phyloP scores from a whole-genome alignment of 805 yeast species.

The Komagataella populi region DNA sequence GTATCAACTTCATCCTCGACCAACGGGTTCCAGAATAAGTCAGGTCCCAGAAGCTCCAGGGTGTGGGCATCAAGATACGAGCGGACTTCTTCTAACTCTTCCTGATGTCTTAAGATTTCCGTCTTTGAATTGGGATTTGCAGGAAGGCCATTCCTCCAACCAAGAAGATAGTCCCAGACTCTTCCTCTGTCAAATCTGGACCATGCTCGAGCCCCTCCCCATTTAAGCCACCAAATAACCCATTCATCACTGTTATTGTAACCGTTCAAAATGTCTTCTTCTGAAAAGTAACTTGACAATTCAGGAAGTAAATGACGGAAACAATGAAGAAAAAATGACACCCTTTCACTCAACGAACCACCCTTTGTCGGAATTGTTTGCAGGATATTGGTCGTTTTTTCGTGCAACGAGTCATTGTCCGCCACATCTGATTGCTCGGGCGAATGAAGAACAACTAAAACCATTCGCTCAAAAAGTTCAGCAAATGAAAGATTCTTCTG shows the following conservation, averaged over 20 bases:
- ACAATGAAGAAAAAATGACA: conserved; percentile 52
- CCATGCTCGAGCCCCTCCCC: conserved; percentile 79
- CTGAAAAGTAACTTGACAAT: conserved; percentile 58
- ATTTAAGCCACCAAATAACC: conserved; percentile 92
- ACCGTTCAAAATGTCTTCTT: conserved; percentile 61
- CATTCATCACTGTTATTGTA: conserved; percentile 65
- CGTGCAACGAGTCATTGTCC: neutral
- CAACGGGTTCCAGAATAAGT: conserved; percentile 44
- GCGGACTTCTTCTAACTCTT: neutral
- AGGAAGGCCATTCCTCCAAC: conserved; percentile 43
- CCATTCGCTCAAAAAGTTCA: conserved; percentile 63
- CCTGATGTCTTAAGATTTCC: neutral
- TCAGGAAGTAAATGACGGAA: conserved; percentile 61
- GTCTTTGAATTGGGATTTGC: conserved; percentile 6
- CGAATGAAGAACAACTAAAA: conserved; percentile 61
- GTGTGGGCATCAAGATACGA: conserved; percentile 9
- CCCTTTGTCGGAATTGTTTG: conserved; percentile 38
- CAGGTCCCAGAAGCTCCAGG: conserved; percentile 32
- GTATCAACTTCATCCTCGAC: conserved; percentile 9
- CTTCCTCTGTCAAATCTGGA: conserved; percentile 73
- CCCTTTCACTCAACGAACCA: conserved; percentile 52
- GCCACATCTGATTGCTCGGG: conserved; percentile 25
- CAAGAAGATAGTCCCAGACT: conserved; percentile 77
- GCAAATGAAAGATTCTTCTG: conserved; percentile 37
- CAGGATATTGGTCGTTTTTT: neutral